Conservation (phyloP, 2,329 filamentous ascomycete genomes). For the Fusarium devonianum region DNA sequence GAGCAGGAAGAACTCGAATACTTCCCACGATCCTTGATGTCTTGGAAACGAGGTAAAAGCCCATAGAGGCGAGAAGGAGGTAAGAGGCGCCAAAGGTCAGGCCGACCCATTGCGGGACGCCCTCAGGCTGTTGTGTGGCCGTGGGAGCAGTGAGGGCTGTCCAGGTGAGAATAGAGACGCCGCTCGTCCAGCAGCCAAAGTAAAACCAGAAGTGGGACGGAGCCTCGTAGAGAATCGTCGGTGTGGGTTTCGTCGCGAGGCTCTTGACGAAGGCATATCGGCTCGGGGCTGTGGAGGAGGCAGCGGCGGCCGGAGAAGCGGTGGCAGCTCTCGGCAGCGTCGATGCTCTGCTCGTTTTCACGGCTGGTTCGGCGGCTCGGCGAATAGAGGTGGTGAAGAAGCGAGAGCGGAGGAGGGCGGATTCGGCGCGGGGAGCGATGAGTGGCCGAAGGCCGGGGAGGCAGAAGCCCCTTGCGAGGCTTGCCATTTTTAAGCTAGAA, state of each 20-base stretch:
- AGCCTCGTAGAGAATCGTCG: conserved; percentile 69
- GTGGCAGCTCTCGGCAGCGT: conserved; percentile 16
- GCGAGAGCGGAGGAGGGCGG: conserved; percentile 35
- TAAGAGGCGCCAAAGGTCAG: conserved; percentile 65
- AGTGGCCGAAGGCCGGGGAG: conserved; percentile 39
- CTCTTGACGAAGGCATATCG: conserved; percentile 59
- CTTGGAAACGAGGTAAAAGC: conserved; percentile 65
- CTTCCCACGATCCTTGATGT: conserved; percentile 64
- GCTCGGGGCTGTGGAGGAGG: conserved; percentile 36
- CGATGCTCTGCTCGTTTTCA: conserved; percentile 28
- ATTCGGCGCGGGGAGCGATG: conserved; percentile 34
- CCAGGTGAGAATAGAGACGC: conserved; percentile 51
- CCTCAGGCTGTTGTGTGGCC: conserved; percentile 52
- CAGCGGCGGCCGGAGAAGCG: conserved; percentile 10
- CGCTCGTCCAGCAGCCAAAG: conserved; percentile 64
- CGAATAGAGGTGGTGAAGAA: conserved; percentile 43
- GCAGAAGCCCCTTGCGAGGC: conserved; percentile 43
- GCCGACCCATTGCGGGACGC: conserved; percentile 63
- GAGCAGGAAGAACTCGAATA: conserved; percentile 62
- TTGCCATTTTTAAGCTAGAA: conserved; percentile 39
- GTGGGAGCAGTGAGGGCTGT: conserved; percentile 46
- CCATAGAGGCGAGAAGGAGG: conserved; percentile 65
- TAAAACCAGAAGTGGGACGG: conserved; percentile 71
- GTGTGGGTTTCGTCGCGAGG: conserved; percentile 62
- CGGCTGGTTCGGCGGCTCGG: conserved; percentile 26